A percentile compares a stretch with the other conserved stretches of the same genome.
phyloP scores from a whole-genome alignment of 2,329 filamentous ascomycete genomes.

The Malbranchea cinnamomea region DNA sequence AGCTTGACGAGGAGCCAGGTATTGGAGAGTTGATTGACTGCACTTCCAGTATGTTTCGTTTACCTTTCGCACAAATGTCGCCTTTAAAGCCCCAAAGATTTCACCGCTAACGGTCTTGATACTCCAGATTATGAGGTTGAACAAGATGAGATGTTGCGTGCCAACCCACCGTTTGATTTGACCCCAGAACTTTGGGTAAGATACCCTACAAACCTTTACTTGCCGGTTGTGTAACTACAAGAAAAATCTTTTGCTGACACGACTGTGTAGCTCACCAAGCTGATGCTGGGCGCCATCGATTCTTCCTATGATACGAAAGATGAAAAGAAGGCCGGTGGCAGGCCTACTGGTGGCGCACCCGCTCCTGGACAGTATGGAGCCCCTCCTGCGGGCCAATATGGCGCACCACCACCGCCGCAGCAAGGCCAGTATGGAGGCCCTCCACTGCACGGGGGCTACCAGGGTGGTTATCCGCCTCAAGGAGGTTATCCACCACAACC shows the following conservation, averaged over 20 bases:
- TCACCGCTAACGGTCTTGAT: slow-evolving; percentile 11
- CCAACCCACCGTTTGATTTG: slow-evolving; percentile 46
- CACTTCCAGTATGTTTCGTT: slow-evolving; percentile 45
- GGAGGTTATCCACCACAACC: slow-evolving; percentile 8
- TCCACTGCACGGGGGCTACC: slow-evolving; percentile 13
- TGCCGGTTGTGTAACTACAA: neutral
- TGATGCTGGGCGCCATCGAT: slow-evolving; percentile 53
- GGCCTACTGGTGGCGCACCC: slow-evolving; percentile 16
- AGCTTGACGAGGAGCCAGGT: slow-evolving; percentile 47
- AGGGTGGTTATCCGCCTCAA: slow-evolving; percentile 15
- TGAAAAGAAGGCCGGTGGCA: slow-evolving; percentile 40
- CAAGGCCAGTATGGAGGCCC: slow-evolving; percentile 13
- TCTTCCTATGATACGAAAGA: slow-evolving; percentile 51
- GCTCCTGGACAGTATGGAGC: slow-evolving; percentile 19
- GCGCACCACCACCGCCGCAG: slow-evolving; percentile 15
- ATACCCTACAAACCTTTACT: slow-evolving; percentile 1
- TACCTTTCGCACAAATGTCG: neutral
- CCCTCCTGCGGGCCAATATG: slow-evolving; percentile 18
- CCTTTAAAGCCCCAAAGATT: slow-evolving; percentile 2
- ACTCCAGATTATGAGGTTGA: slow-evolving; percentile 57
- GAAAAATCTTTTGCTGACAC: slow-evolving; percentile 9
- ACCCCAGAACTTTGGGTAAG: slow-evolving; percentile 49
- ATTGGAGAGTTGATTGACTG: slow-evolving; percentile 51
- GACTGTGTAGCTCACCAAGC: slow-evolving; percentile 39
- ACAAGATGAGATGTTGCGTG: slow-evolving; percentile 49